A percentile compares a stretch with the other conserved stretches of the same genome.
These are phyloP conservation scores for Fragilaria crotonensis DNA, from an alignment of 108 stramenopile genomes.

Conservation along the genomic window DNA sequence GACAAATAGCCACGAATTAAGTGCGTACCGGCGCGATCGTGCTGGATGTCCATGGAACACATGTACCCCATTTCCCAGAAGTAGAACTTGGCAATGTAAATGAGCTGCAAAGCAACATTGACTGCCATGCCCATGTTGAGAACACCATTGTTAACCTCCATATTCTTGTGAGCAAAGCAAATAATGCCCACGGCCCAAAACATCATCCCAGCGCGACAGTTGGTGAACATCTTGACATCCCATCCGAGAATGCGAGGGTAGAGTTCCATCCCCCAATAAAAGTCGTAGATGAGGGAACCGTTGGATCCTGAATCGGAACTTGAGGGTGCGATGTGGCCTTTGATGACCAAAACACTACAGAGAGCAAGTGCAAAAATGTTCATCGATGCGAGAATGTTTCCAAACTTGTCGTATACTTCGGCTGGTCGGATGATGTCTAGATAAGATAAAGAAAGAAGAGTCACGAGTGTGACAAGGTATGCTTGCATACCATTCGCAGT, in stretches of 20 bases:
- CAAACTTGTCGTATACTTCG: slow-evolving; percentile 80
- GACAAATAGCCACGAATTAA: slow-evolving; percentile 87
- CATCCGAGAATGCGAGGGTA: slow-evolving; percentile 92
- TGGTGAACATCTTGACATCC: slow-evolving; percentile 96
- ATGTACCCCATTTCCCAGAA: slow-evolving; percentile 99
- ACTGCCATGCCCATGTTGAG: slow-evolving; percentile 61
- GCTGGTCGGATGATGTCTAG: slow-evolving; percentile 22
- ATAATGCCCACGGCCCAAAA: slow-evolving; percentile 83
- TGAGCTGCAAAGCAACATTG: slow-evolving; percentile 60
- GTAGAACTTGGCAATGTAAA: slow-evolving; percentile 98
- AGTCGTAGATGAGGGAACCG: slow-evolving; percentile 85
- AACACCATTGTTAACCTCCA: slow-evolving; percentile 35
- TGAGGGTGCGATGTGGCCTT: slow-evolving; percentile 82
- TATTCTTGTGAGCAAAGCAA: slow-evolving; percentile 40
- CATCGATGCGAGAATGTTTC: slow-evolving; percentile 61
- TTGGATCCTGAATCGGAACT: slow-evolving; percentile 85
- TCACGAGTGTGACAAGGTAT: slow-evolving; percentile 50
- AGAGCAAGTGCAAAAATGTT: slow-evolving; percentile 91
- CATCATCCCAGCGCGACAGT: slow-evolving; percentile 98
- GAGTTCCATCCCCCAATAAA: slow-evolving; percentile 98
- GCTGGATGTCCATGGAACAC: slow-evolving; percentile 96
- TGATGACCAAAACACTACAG: slow-evolving; percentile 74
- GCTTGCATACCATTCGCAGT: slow-evolving; percentile 58
- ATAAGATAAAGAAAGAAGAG: slow-evolving; percentile 23
- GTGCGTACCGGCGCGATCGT: slow-evolving; percentile 53